Base-by-base conservation (phyloP, 2,329 filamentous ascomycete genomes). In the Daldinia sp. region DNA sequence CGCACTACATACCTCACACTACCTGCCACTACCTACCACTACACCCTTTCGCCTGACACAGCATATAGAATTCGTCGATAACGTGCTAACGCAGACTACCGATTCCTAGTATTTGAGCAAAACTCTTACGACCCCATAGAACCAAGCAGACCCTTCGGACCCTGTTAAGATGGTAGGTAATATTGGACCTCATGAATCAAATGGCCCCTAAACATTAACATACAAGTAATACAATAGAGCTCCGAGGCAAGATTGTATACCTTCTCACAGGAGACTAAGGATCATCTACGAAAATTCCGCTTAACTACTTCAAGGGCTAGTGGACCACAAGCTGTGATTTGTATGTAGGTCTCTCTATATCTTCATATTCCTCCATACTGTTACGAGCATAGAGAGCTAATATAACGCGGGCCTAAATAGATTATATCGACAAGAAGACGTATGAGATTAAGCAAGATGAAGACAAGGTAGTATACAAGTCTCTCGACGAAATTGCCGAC, bases 251-350 rank as follows among this genome's bases (percentile, higher is more conserved):
- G 93, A 71, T 85, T 98, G 66, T 98, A 97, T 81, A 92, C 91
- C 62, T 96, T 98, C 86, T 96, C 93, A 29, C 86, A 88, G 68
- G 92, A 95, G 80, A 97, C 93, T 45, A 95, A 90, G 79, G 89
- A 93, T 69, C 90, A 94, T 74, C 87, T 99, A 69, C 91, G 92
- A 78, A 98, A 97, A 80, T 99, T 99, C 81, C 91, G 95, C 51
- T 85, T 99, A 25, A 88, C 90, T 23, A 98, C 95, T 1, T 97
- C 94, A 30, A 85, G 95, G 68, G 89, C 93, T 53, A 94, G 90
- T 75, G 88, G 90, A 47, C 90, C 94, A 0, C 93, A 97, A 81
- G 95, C 94, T 64, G 88, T 96, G 66, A 96, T 99, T 71, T 98
- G 95, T 98, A 91, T 79, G 89, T 84, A 77, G 39, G 53, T 37